Percentiles rank a stretch among this genome's conserved stretches.
Conservation (phyloP, 164 flowering plant species). For the Sextonia rubra region DNA sequence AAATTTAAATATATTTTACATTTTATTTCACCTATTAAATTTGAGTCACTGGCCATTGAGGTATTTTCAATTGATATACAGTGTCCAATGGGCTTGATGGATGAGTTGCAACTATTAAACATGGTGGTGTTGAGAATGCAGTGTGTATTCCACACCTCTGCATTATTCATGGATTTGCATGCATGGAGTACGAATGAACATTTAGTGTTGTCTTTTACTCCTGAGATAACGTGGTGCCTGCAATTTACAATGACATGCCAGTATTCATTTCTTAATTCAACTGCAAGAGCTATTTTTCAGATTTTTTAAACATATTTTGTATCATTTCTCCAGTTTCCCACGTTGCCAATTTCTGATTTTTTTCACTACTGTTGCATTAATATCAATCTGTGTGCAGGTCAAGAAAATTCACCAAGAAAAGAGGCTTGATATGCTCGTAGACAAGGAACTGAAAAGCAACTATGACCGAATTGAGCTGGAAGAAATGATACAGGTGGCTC, state of each 20-base stretch:
- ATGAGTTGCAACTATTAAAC: background rate
- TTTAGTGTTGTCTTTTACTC: too few relatives aligned
- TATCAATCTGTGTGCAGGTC: slow-evolving; percentile 34
- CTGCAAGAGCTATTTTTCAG: background rate
- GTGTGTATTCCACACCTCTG: background rate
- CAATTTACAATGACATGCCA: background rate
- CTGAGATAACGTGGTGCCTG: too few relatives aligned
- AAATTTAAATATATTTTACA: too few relatives aligned
- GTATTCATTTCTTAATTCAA: background rate
- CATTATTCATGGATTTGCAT: too few relatives aligned
- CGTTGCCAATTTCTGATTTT: background rate
- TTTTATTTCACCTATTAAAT: background rate
- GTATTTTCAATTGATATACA: background rate
- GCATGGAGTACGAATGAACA: too few relatives aligned
- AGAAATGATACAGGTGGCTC: slow-evolving; percentile 73
- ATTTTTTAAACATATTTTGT: too few relatives aligned
- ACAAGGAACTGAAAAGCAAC: slow-evolving; percentile 54
- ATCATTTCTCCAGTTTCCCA: background rate
- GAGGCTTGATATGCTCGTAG: slow-evolving; percentile 52
- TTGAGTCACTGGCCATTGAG: background rate
- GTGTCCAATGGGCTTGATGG: background rate
- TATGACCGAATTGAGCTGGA: slow-evolving; percentile 57
- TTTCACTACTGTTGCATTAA: too few relatives aligned
- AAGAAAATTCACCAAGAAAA: slow-evolving; percentile 68
- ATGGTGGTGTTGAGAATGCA: background rate